Conservation (phyloP, 116 monocot species). For the Cymodocea nodosa region DNA sequence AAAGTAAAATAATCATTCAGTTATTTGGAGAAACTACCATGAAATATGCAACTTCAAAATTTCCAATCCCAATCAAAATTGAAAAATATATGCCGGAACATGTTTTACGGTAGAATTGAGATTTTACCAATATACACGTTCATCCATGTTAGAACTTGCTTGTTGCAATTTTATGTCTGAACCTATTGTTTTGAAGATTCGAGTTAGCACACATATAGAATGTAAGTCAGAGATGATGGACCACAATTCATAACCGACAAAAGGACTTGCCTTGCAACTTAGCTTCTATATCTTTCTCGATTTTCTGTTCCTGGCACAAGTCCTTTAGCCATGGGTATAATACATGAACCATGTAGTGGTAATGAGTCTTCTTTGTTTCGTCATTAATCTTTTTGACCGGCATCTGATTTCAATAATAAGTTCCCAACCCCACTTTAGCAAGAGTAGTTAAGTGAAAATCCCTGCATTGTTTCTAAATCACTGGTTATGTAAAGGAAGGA, state of each 20-base stretch:
- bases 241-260: background rate
- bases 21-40: too few relatives aligned
- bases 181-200: background rate
- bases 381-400: conserved; percentile 11
- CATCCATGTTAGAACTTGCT: conserved; percentile 22
- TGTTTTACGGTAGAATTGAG: background rate
- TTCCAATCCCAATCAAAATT: too few relatives aligned
- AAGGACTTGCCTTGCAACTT: conserved; percentile 17
- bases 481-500: background rate
- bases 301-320: conserved; percentile 28
- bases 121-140: conserved; percentile 51
- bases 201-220: background rate
- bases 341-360: conserved; percentile 17
- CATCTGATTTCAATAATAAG: conserved; percentile 13
- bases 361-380: conserved; percentile 18
- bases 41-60: too few relatives aligned
- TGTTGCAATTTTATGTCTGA: conserved; percentile 15
- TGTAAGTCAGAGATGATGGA: background rate
- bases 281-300: conserved; percentile 59
- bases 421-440: background rate
- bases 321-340: conserved; percentile 40
- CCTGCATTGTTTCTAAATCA: too few relatives aligned
- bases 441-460: background rate
- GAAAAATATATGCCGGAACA: background rate
- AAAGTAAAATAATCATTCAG: background rate